Percentiles rank a stretch among this genome's conserved stretches.
Evolutionary conservation across 1,139 yeast genomes (phyloP).

Genomic region (Saccharomyces pastorianus): DNA sequence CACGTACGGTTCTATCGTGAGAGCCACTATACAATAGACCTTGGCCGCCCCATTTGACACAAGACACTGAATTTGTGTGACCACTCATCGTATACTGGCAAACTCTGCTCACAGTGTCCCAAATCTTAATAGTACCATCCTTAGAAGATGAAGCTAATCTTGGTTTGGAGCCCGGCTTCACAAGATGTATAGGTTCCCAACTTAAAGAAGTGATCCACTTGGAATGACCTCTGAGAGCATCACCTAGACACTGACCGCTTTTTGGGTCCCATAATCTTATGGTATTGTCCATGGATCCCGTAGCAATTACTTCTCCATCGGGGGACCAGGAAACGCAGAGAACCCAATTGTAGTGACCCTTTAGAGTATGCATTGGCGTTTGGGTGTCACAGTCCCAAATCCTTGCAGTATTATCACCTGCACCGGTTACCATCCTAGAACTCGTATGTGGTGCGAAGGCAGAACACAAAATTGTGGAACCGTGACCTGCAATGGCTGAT

Average conservation of each 20-base stretch:
- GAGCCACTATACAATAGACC: constrained; percentile 83
- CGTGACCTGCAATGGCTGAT: constrained; percentile 92
- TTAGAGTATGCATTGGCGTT: constrained; percentile 72
- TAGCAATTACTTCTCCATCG: constrained; percentile 82
- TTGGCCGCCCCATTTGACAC: constrained; percentile 94
- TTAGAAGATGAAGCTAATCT: constrained; percentile 82
- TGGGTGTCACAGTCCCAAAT: constrained; percentile 97
- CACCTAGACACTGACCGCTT: constrained; percentile 69
- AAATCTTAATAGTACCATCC: constrained; percentile 80
- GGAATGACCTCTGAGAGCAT: constrained; percentile 67
- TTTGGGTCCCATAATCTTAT: constrained; percentile 79
- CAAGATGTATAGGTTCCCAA: constrained; percentile 92
- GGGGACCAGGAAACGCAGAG: constrained; percentile 92
- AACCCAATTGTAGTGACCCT: constrained; percentile 92
- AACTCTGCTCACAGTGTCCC: constrained; percentile 77
- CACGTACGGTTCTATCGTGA: constrained; percentile 88
- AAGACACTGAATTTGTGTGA: constrained; percentile 80
- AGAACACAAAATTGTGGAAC: constrained; percentile 83
- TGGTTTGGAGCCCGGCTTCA: constrained; percentile 55
- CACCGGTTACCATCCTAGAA: constrained; percentile 85
- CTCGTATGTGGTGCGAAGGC: constrained; percentile 91
- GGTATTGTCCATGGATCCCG: constrained; percentile 93
- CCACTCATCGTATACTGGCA: constrained; percentile 74
- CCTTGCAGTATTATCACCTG: constrained; percentile 96
- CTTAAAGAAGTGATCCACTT: constrained; percentile 85